These are phyloP conservation scores for Ustilago tritici DNA, from an alignment of 1,284 basidiomycete genomes.

Conservation along the genomic window DNA sequence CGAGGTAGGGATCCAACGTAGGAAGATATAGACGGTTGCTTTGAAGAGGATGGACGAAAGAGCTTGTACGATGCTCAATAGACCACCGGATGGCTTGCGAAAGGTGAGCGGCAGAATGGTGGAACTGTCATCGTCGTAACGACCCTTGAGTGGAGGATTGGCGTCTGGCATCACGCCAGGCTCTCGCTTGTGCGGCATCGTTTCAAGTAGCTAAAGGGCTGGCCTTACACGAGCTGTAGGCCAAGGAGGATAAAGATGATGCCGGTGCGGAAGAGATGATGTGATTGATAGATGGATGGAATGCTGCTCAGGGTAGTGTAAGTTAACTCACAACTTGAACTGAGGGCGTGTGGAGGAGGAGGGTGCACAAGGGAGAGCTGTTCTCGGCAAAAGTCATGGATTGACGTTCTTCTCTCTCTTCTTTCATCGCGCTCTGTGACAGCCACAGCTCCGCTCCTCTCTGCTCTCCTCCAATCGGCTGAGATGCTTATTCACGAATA, in stretches of 20 bases:
- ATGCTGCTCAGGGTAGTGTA: not conserved
- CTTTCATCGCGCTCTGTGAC: not conserved
- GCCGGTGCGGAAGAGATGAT: not conserved
- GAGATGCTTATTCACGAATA: not conserved
- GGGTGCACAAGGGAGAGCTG: conserved; percentile 3
- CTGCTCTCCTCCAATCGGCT: not conserved
- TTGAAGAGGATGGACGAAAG: conserved; percentile 58
- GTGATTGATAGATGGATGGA: not conserved
- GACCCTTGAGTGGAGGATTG: conserved; percentile 4
- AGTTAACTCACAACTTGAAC: not conserved
- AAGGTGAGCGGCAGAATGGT: conserved; percentile 22
- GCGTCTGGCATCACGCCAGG: conserved; percentile 45
- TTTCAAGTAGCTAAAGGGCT: not conserved
- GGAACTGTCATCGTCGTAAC: conserved; percentile 4
- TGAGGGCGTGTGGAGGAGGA: not conserved
- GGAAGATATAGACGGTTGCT: conserved; percentile 56
- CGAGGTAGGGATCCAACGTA: conserved; percentile 62
- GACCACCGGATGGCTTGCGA: conserved; percentile 37
- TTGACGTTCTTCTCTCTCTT: conserved; percentile 1
- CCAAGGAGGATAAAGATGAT: not conserved
- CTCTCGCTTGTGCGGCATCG: conserved; percentile 37
- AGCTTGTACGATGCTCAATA: conserved; percentile 48
- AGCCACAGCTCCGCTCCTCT: not conserved
- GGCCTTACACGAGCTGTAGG: not conserved
- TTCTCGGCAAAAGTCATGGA: conserved; percentile 5